Conservation (phyloP, 1,284 basidiomycete genomes). For the Trametes hirsuta region DNA sequence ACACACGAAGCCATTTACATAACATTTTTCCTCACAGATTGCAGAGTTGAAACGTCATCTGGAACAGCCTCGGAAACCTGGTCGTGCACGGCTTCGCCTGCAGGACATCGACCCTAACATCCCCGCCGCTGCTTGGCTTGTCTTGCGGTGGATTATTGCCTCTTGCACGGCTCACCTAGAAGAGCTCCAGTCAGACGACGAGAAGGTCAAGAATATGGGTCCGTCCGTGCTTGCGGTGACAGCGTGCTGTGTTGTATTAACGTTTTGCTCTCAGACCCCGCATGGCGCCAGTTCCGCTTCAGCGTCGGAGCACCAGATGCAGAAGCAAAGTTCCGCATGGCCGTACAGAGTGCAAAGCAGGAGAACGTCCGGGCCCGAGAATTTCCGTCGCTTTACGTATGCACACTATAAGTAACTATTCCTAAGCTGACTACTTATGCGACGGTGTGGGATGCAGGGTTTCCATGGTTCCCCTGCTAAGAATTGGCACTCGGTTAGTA, state of each 20-base stretch:
- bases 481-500: conserved; percentile 68
- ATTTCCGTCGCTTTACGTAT: conserved; percentile 60
- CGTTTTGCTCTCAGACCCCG: conserved; percentile 36
- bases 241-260: neutral
- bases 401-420: conserved; percentile 13
- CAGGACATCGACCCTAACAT: conserved; percentile 50
- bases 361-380: conserved; percentile 41
- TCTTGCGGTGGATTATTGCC: conserved; percentile 66
- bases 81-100: conserved; percentile 53
- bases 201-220: conserved; percentile 56
- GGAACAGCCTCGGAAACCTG: conserved; percentile 46
- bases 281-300: conserved; percentile 63
- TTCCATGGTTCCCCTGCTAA: conserved; percentile 63
- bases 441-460: conserved; percentile 40
- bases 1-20: neutral
- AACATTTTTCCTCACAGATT: conserved; percentile 38
- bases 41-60: conserved; percentile 59
- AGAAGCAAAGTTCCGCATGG: conserved; percentile 59
- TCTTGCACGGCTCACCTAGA: conserved; percentile 69
- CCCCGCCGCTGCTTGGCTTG: conserved; percentile 59
- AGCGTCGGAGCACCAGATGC: conserved; percentile 67
- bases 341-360: conserved; percentile 41
- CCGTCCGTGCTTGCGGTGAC: conserved; percentile 3
- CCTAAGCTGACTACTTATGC: neutral
- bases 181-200: conserved; percentile 53